These are phyloP conservation scores for Ceratobasidium sp. DNA, from an alignment of 1,284 basidiomycete genomes.

Conservation along the genomic window DNA sequence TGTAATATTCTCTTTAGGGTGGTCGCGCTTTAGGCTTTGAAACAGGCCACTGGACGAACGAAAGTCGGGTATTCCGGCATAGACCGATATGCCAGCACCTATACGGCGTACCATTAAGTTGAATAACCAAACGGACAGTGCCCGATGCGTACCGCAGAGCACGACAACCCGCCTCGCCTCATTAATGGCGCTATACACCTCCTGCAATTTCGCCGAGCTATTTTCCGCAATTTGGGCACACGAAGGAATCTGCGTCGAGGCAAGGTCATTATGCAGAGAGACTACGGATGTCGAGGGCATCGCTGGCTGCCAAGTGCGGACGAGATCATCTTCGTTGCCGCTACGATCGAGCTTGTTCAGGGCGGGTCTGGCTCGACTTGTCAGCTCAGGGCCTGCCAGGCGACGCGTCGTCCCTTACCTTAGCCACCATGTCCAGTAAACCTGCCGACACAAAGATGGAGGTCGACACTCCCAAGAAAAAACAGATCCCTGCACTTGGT, in stretches of 20 bases:
- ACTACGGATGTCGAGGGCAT: conserved; percentile 37
- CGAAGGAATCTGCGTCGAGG: conserved; percentile 13
- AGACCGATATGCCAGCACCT: conserved; percentile 94
- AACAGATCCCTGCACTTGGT: conserved; percentile 67
- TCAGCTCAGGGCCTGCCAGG: conserved; percentile 26
- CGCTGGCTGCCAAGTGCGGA: conserved; percentile 25
- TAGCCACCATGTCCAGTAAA: conserved; percentile 36
- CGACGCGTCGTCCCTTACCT: conserved; percentile 39
- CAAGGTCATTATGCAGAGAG: conserved; percentile 9
- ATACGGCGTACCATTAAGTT: conserved; percentile 40
- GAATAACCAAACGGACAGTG: not conserved
- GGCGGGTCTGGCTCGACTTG: conserved; percentile 22
- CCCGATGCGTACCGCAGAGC: conserved; percentile 77
- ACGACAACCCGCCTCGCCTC: conserved; percentile 87
- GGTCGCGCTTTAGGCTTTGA: conserved; percentile 78
- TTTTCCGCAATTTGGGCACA: conserved; percentile 28
- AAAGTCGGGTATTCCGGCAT: conserved; percentile 94
- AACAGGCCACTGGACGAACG: conserved; percentile 87
- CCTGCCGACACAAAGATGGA: conserved; percentile 46
- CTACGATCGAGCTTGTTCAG: conserved; percentile 32
- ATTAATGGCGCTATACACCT: conserved; percentile 63
- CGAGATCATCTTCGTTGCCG: conserved; percentile 41
- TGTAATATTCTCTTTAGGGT: conserved; percentile 75
- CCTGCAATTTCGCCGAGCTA: conserved; percentile 35
- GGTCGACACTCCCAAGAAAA: conserved; percentile 47